Evolutionary conservation across 805 yeast species (phyloP), one percentile per base, ranked within the genome.

Genomic region (Metschnikowia kunwiensis): DNA sequence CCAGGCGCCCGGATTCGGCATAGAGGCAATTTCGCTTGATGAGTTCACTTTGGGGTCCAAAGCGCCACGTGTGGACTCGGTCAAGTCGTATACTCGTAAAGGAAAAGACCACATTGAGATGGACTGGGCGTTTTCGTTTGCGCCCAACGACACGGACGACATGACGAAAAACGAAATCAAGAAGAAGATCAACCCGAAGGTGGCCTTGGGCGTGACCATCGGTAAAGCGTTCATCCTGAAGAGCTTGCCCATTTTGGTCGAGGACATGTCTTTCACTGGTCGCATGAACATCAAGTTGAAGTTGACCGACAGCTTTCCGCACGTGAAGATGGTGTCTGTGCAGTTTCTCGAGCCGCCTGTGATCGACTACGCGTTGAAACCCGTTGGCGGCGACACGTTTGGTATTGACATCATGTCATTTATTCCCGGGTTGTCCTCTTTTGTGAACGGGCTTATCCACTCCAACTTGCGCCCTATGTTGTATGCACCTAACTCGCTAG

Each of bases 351-450:
- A 84, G 57, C 82, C 91, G 13, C 93, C 93, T 24, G 69, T 73
- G 20, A 82, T 85, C 53, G 89, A 82, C 54, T 85, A 83, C 57
- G 82, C 79, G 14, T 74, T 85, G 67, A 85, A 85, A 56, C 95
- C 95, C 7, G 82, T 85, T 35, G 93, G 93, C 57, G 93, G 94
- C 63, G 91, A 85, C 56, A 80, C 89, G n/a, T 72, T 85, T 42
- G 95, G 95, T 43, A 54, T 85, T 28, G 95, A 85, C 63, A 75
- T 85, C 49, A 85, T 85, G 94, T 79, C 89, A 3, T 71, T 84
- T 49, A 73, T 85, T 46, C 95, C 95, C 4, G 93, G 93, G 44
- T 74, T 85, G 54, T 73, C 86, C 16, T 67, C 78, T 3, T 79
- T 84, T 53, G 88, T 85, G 36, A 83, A 80, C 44, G 70, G 74